Percentiles rank a stretch among this genome's conserved stretches.
These are phyloP conservation scores for Rhizophora apiculata DNA, from an alignment of 345 rosid genomes.

Conservation along the genomic window DNA sequence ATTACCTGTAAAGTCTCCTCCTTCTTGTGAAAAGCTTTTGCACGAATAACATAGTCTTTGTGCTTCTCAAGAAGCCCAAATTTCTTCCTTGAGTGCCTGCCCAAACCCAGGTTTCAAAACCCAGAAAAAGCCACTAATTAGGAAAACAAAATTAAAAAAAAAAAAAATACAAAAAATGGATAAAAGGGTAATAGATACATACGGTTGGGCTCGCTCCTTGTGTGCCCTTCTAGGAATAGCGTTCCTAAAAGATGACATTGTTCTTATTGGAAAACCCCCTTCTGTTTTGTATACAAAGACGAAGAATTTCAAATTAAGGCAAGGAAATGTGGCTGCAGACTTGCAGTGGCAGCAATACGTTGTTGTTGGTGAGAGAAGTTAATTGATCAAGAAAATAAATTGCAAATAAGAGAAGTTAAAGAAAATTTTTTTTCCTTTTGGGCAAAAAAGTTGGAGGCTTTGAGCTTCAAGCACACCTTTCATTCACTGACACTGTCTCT, in stretches of 20 bases:
- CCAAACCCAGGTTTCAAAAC: background rate
- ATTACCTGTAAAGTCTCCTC: slow-evolving; percentile 54
- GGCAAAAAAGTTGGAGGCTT: too few relatives aligned
- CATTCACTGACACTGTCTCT: too few relatives aligned
- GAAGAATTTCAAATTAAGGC: too few relatives aligned
- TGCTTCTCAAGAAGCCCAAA: slow-evolving; percentile 88
- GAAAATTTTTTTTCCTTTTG: too few relatives aligned
- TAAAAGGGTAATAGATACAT: slow-evolving; percentile 18
- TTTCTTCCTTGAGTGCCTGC: slow-evolving; percentile 64
- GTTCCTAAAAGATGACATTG: slow-evolving; percentile 77
- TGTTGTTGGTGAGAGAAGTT: too few relatives aligned
- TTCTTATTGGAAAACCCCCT: background rate
- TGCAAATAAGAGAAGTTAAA: too few relatives aligned
- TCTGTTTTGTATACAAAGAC: background rate
- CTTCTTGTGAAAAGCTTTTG: slow-evolving; percentile 64
- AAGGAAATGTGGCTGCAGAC: too few relatives aligned
- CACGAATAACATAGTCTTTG: slow-evolving; percentile 82
- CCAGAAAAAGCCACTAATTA: background rate
- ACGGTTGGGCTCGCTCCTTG: slow-evolving; percentile 92
- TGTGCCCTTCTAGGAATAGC: slow-evolving; percentile 64
- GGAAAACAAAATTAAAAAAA: background rate
- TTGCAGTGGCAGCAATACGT: too few relatives aligned
- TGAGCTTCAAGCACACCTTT: too few relatives aligned
- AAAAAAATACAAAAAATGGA: background rate
- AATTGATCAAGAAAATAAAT: too few relatives aligned